Conservation (phyloP, 1,139 yeast genomes). For the Saccharomyces hybrid region DNA sequence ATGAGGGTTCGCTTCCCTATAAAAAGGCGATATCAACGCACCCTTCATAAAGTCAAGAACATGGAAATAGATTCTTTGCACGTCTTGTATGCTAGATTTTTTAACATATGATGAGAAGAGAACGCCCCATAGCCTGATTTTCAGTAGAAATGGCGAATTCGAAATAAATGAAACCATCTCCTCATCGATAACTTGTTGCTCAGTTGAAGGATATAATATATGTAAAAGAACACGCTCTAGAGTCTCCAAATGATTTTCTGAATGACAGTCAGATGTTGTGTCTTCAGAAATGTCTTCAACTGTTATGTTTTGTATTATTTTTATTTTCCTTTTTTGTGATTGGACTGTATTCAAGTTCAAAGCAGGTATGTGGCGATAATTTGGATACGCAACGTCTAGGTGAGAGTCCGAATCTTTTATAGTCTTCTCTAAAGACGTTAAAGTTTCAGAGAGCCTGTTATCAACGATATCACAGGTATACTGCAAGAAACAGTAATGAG, state of each 20-base stretch:
- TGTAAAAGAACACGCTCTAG: conserved; percentile 47
- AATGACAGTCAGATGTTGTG: conserved; percentile 18
- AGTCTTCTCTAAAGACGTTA: conserved; percentile 24
- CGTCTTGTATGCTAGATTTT: conserved; percentile 35
- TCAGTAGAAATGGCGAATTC: conserved; percentile 58
- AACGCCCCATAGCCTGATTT: conserved; percentile 68
- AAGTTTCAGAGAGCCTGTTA: conserved; percentile 19
- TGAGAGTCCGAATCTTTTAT: conserved; percentile 16
- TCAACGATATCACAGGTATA: conserved; percentile 30
- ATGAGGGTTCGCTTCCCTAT: conserved; percentile 13
- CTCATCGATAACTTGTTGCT: conserved; percentile 28
- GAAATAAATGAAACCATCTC: conserved; percentile 56
- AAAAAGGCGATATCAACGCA: conserved; percentile 33
- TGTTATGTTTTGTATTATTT: conserved; percentile 33
- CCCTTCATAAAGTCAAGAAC: conserved; percentile 40
- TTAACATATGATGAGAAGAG: conserved; percentile 54
- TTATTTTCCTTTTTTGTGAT: conserved; percentile 45
- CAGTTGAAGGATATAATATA: conserved; percentile 8
- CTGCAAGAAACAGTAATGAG: conserved; percentile 35
- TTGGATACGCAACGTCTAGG: conserved; percentile 32
- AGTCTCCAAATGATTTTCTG: conserved; percentile 43
- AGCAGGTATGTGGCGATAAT: conserved; percentile 53
- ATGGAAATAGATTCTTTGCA: conserved; percentile 50
- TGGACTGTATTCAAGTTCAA: conserved; percentile 46
- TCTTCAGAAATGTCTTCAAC: conserved; percentile 22